Evolutionary conservation across 495 filamentous ascomycete genomes (phyloP), one percentile per base, ranked within the genome.

Genomic region (Talaromyces trachyspermus): DNA sequence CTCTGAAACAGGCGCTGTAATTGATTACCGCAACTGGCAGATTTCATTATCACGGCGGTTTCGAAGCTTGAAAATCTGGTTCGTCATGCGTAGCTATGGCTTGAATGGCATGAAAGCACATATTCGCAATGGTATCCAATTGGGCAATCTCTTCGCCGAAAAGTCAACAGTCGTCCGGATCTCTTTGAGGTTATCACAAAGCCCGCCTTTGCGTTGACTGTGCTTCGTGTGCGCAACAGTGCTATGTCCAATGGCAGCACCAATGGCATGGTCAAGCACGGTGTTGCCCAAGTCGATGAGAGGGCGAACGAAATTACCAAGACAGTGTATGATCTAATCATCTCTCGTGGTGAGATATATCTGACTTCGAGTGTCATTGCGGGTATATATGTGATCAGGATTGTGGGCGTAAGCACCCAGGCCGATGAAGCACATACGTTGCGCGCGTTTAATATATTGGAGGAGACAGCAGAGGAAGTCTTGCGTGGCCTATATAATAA

Each of bases 21-120:
- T 89, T 27, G 92, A 98, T 59, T 97, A 98, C 66, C 80, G 92
- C 19, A 94, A 98, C 74, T 98, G 92, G 92, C 89, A 94, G 64
- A 95, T 98, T 58, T 92, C 92, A 10, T 78, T 98, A 0, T 91
- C 92, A 9, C 76, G 92, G 5, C 78, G 92, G 12, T 97, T 98
- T 73, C 74, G 92, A 10, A 78, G 84, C 1, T 65, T 98, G 41
- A 98, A 98, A 73, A 85, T 95, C 57, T 98, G 92, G 92, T 96
- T 96, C 59, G 92, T 98, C 11, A 70, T 98, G 56, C 77, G 92
- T 30, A 84, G 76, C 24, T 96, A 95, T 57, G 92, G 92, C 0
- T 68, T 89, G 43, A 75, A 75, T 40, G 90, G 92, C 2, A 65
- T 98, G 61, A 84, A 84, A 56, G 71, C 67, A 27, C 81, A 89